A percentile compares a stretch with the other conserved stretches of the same genome.
Conservation (phyloP, 106 monocot species). For the Dioscorea alata region DNA sequence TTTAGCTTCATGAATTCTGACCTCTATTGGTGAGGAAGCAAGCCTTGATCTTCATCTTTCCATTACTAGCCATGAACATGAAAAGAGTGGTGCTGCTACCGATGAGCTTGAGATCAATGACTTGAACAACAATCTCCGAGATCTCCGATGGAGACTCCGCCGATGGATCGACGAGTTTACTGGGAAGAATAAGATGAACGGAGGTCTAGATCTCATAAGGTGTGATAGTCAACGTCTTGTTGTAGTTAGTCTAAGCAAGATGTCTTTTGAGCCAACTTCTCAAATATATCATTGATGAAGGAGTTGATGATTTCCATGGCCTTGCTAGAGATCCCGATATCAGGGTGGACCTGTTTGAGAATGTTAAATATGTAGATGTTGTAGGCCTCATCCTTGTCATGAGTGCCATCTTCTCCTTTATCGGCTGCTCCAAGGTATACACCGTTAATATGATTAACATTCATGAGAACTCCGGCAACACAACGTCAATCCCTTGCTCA, state of each 20-base stretch:
- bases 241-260: background rate
- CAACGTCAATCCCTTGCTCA: too few relatives aligned
- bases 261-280: slow-evolving; percentile 1
- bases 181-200: slow-evolving; percentile 52
- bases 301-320: slow-evolving; percentile 6
- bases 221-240: slow-evolving; percentile 2
- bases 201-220: slow-evolving; percentile 59
- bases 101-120: too few relatives aligned
- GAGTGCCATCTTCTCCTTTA: slow-evolving; percentile 4
- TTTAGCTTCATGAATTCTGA: too few relatives aligned
- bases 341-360: slow-evolving; percentile 5
- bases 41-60: too few relatives aligned
- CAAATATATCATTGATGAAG: slow-evolving; percentile 9
- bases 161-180: slow-evolving; percentile 63
- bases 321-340: slow-evolving; percentile 9
- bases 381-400: background rate
- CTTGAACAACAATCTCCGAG: too few relatives aligned
- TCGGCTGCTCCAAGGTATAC: too few relatives aligned
- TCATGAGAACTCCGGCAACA: too few relatives aligned
- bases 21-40: too few relatives aligned
- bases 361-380: slow-evolving; percentile 10
- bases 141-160: too few relatives aligned
- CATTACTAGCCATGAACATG: too few relatives aligned
- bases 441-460: too few relatives aligned
- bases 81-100: too few relatives aligned